Base-by-base conservation (phyloP, 2,329 filamentous ascomycete genomes). In the Penicillium sp. region DNA sequence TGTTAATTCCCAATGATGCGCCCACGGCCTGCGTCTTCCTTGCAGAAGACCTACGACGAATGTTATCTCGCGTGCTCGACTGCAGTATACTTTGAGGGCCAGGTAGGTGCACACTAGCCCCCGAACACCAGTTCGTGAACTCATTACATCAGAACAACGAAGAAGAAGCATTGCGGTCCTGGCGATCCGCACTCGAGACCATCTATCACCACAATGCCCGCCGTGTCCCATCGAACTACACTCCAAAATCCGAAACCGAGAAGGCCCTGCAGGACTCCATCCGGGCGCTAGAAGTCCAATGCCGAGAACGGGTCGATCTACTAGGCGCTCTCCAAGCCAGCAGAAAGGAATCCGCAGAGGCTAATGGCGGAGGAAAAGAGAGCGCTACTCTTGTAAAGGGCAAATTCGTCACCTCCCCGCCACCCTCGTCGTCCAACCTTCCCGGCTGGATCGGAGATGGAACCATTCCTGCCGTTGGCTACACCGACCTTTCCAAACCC, bases 41-140 rank as follows among this genome's bases (percentile, higher is more conserved):
- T 97, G 74, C 93, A 97, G 78, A 97, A 96, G 83, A 96, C 92
- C 52, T 97, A 97, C 77, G 93, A 97, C 78, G 92, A 97, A 75
- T 92, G 90, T 75, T 97, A 96, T 77, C 78, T 97, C 66, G 92
- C 89, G 70, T 97, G 92, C 76, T 97, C 92, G 13, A 97, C 92
- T 1, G 93, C 93, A 38, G 90, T 96, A 49, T 97, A 96, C 77
- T 97, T 96, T 74, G 94, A 99, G 78, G 86, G 88, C 71, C 89
- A 95, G 85, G 92, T 95, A 77, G 29, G 72, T 70, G 21, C 22
- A 16, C 36, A 51, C 45, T 54, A 43, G 8, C 31, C 31, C 34
- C 34, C 18, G 13, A 47, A 22, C 34, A 36, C 34, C 34, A 36
- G 34, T 36, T 36, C 48, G 22, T 57, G 16, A 27, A 54, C 61